A percentile compares a stretch with the other conserved stretches of the same genome.
phyloP scores from a whole-genome alignment of 768 basidiomycete species.

The Kondoa malvinella region DNA sequence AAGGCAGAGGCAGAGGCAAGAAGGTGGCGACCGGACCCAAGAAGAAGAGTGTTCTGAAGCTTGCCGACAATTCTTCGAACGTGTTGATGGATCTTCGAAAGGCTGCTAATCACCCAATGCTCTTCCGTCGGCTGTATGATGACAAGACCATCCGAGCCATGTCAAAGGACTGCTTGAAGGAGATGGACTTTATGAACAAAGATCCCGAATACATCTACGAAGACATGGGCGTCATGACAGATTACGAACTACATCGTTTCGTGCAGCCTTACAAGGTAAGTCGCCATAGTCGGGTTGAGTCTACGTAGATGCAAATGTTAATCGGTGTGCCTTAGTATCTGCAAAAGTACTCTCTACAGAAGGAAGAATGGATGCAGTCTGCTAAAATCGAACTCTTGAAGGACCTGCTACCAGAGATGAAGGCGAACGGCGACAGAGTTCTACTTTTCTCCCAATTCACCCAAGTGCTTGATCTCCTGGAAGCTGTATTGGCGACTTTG shows the following conservation, averaged over 20 bases:
- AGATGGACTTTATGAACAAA: constrained; percentile 75
- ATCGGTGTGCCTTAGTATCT: constrained; percentile 37
- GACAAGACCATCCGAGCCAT: constrained; percentile 57
- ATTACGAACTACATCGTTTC: constrained; percentile 80
- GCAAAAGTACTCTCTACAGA: constrained; percentile 50
- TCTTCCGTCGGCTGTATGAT: constrained; percentile 71
- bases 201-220: constrained; percentile 76
- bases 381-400: constrained; percentile 69
- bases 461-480: constrained; percentile 83
- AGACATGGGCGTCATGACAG: constrained; percentile 92
- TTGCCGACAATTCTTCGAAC: constrained; percentile 64
- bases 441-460: constrained; percentile 97
- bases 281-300: background rate
- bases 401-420: constrained; percentile 51
- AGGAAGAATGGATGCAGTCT: constrained; percentile 62
- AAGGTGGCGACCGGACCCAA: constrained; percentile 16
- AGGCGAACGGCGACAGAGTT: constrained; percentile 54
- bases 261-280: constrained; percentile 66
- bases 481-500: constrained; percentile 56
- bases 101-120: constrained; percentile 87
- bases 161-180: constrained; percentile 67
- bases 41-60: constrained; percentile 26
- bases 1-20: constrained; percentile 27
- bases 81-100: constrained; percentile 96
- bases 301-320: background rate